Base-by-base conservation (phyloP, 177 flowering plant species). In the Telopea speciosissima region DNA sequence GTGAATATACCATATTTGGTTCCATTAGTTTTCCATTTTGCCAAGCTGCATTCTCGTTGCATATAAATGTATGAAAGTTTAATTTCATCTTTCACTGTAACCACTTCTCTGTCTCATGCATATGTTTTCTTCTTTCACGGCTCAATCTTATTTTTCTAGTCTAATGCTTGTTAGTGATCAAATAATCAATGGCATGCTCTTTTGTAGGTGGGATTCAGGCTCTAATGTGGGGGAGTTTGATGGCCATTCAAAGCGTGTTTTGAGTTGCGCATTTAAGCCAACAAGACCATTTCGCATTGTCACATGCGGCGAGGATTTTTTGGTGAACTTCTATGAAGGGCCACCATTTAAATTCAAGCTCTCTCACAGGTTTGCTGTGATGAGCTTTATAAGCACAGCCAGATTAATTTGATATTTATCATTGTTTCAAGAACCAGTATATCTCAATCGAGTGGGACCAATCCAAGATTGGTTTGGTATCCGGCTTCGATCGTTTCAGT, bases 191-290 rank as follows among this genome's bases (percentile, higher is more conserved):
- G 36, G 24, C 49, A 52, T 33, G 49, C 9, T 36, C 40, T 79
- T 73, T 56, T 26, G 68, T 76, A 95, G 99, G 98, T 95, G 99
- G 99, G 99, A 95, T 75, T 90, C 99, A 6, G 99, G 99, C 44
- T 75, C 83, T 36, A 95, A 82, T 74, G 97, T 93, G 21, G 97
- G 99, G 44, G 98, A 95, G 63, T 95, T 93, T 77, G 99, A 95
- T 83, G 99, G 99, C 11, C 99, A 95, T 75, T 95, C 98, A 26
- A 89, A 75, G 69, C 85, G 98, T 23, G 98, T 91, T 54, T 73
- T 95, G 12, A 95, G 99, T 75, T 95, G 99, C 79, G 89, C 93
- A 23, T 93, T 93, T 74, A 95, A 91, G 82, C 97, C 97, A 63
- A 89, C 98, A 24, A 88, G 99, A 69, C 99, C 99, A 12, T 95